A percentile compares a stretch with the other conserved stretches of the same genome.
Conservation (phyloP, 1,284 basidiomycete genomes). For the Cryptococcus sp. region DNA sequence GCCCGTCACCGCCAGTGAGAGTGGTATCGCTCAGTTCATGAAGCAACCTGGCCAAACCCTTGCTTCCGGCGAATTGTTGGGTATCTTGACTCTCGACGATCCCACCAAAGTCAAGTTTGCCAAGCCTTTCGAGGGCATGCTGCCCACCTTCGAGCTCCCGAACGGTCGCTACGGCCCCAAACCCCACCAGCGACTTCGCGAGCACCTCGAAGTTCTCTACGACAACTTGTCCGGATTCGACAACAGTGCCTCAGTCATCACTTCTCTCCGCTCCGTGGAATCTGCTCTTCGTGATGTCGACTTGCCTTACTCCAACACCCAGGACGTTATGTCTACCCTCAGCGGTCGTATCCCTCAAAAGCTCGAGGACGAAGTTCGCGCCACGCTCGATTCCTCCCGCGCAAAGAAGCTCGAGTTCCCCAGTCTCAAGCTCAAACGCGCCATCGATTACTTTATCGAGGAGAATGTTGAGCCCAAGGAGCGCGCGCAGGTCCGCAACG, state of each 20-base stretch:
- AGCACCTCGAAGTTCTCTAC: slow-evolving; percentile 76
- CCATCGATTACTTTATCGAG: slow-evolving; percentile 78
- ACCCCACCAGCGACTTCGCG: slow-evolving; percentile 82
- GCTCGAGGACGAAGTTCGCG: slow-evolving; percentile 83
- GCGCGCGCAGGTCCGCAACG: slow-evolving; percentile 70
- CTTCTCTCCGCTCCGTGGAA: slow-evolving; percentile 50
- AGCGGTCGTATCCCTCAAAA: slow-evolving; percentile 91
- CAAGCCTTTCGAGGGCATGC: slow-evolving; percentile 93
- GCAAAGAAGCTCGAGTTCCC: slow-evolving; percentile 84
- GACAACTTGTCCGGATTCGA: slow-evolving; percentile 95
- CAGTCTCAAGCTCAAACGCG: slow-evolving; percentile 57
- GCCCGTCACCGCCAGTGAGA: slow-evolving; percentile 94
- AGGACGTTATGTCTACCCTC: slow-evolving; percentile 81
- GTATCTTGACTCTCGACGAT: slow-evolving; percentile 95
- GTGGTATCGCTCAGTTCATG: slow-evolving; percentile 93
- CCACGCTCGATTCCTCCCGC: slow-evolving; percentile 73
- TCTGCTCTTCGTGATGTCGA: slow-evolving; percentile 67
- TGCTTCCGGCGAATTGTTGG: slow-evolving; percentile 96
- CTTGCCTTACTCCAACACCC: slow-evolving; percentile 85
- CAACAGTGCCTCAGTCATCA: slow-evolving; percentile 63
- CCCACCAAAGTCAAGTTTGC: slow-evolving; percentile 96
- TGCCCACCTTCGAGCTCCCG: slow-evolving; percentile 82
- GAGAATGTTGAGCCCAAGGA: slow-evolving; percentile 80
- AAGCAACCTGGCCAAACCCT: slow-evolving; percentile 97
- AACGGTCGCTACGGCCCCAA: slow-evolving; percentile 81